These are phyloP conservation scores for Suillus tomentosus DNA, from an alignment of 768 basidiomycete genomes.

Conservation along the genomic window DNA sequence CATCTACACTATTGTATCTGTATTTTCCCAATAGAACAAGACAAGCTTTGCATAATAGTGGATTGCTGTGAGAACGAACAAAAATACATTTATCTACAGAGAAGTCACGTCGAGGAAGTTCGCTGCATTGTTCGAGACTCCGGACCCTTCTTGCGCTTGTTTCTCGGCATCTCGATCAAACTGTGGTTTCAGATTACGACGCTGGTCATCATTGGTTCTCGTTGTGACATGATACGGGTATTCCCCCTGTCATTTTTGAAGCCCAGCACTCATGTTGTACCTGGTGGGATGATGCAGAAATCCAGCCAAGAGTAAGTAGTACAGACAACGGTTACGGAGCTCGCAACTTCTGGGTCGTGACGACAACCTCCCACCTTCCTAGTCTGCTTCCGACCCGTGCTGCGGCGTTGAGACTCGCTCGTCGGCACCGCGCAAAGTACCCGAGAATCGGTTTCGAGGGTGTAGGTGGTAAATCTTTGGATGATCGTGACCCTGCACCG, in stretches of 20 bases:
- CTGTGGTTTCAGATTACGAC: not conserved
- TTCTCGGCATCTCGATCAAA: not conserved
- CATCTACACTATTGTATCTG: constrained; percentile 14
- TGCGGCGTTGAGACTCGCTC: not conserved
- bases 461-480: not conserved
- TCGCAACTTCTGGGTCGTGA: constrained; percentile 19
- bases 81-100: not conserved
- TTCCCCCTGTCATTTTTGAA: not conserved
- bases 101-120: not conserved
- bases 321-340: not conserved
- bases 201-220: not conserved
- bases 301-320: not conserved
- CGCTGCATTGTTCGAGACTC: not conserved
- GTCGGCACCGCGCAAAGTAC: not conserved
- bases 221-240: not conserved
- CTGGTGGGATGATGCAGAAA: not conserved
- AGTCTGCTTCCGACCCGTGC: not conserved
- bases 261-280: not conserved
- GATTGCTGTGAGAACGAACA: not conserved
- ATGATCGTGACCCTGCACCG: not conserved
- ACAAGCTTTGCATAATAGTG: not conserved
- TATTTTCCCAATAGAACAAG: constrained; percentile 14
- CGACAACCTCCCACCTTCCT: not conserved
- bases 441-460: not conserved
- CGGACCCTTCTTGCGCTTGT: not conserved